Evolutionary conservation across 2,329 filamentous ascomycete species (phyloP).

Genomic region (Fusarium guadeloupense): DNA sequence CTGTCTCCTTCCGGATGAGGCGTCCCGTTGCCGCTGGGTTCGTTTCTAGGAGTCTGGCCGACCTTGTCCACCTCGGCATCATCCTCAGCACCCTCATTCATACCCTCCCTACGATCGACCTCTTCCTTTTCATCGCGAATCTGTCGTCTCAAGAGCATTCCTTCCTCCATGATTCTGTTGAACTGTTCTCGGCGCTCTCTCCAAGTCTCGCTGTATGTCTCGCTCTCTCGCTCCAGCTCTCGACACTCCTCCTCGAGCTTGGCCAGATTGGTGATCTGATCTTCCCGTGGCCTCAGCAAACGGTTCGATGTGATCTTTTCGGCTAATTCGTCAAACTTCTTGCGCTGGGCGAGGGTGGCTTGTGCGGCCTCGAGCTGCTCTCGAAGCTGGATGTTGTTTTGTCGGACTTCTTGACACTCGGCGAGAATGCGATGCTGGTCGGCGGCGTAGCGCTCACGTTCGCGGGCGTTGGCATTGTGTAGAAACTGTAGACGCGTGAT

Average conservation of each 20-base stretch:
- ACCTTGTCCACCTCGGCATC: conserved; percentile 58
- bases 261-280: conserved; percentile 78
- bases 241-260: conserved; percentile 90
- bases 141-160: conserved; percentile 82
- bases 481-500: conserved; percentile 90
- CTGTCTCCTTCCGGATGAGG: conserved; percentile 57
- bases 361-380: conserved; percentile 80
- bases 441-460: conserved; percentile 82
- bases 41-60: conserved; percentile 61
- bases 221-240: conserved; percentile 85
- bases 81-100: conserved; percentile 74
- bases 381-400: conserved; percentile 76
- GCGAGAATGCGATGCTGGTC: conserved; percentile 82
- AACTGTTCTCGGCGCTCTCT: conserved; percentile 86
- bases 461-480: conserved; percentile 80
- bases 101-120: conserved; percentile 85
- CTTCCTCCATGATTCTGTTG: conserved; percentile 87
- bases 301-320: conserved; percentile 86
- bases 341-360: conserved; percentile 78
- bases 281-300: conserved; percentile 82
- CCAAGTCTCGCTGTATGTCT: conserved; percentile 85
- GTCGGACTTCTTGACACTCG: conserved; percentile 80
- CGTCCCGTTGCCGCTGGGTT: conserved; percentile 61
- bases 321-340: conserved; percentile 87
- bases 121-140: conserved; percentile 97